phyloP scores from a whole-genome alignment of 352 stramenopile species.

The Phytophthora pseudosyringae region DNA sequence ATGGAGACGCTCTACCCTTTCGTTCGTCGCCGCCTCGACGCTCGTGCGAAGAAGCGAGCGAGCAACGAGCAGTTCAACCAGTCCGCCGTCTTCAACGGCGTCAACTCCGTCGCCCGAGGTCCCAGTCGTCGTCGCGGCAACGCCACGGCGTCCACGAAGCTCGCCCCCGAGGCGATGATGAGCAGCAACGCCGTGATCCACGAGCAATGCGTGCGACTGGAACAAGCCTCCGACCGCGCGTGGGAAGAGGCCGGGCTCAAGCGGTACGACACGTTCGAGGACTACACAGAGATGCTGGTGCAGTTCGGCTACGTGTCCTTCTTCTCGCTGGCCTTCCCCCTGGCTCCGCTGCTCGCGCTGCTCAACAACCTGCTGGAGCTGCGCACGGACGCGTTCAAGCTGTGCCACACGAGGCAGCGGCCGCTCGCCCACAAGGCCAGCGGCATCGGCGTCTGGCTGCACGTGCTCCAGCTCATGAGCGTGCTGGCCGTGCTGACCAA shows the following conservation, averaged over 20 bases:
- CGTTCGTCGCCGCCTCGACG: slow-evolving; percentile 49
- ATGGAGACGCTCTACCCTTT: slow-evolving; percentile 91
- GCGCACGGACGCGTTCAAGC: slow-evolving; percentile 95
- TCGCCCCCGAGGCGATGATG: slow-evolving; percentile 27
- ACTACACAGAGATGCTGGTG: slow-evolving; percentile 95
- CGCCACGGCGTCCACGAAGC: slow-evolving; percentile 17
- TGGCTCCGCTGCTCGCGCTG: slow-evolving; percentile 93
- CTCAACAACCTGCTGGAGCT: slow-evolving; percentile 95
- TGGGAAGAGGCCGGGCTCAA: slow-evolving; percentile 93
- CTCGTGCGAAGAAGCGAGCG: slow-evolving; percentile 56
- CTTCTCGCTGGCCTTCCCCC: slow-evolving; percentile 95
- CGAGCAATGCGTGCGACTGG: slow-evolving; percentile 79
- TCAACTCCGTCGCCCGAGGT: slow-evolving; percentile 15
- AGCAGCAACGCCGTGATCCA: slow-evolving; percentile 70
- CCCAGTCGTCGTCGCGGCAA: slow-evolving; percentile 19
- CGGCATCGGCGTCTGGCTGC: slow-evolving; percentile 89
- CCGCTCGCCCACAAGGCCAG: slow-evolving; percentile 93
- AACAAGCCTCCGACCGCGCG: slow-evolving; percentile 80
- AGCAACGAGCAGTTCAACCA: slow-evolving; percentile 70
- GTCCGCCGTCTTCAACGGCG: slow-evolving; percentile 65
- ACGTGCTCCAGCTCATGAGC: slow-evolving; percentile 95
- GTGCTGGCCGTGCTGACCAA: slow-evolving; percentile 96
- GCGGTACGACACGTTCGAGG: slow-evolving; percentile 94
- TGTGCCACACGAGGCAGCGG: slow-evolving; percentile 92
- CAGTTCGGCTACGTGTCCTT: slow-evolving; percentile 97